Conservation (phyloP, 202 grass and related monocot genomes). For the Hordeum pubiflorum region DNA sequence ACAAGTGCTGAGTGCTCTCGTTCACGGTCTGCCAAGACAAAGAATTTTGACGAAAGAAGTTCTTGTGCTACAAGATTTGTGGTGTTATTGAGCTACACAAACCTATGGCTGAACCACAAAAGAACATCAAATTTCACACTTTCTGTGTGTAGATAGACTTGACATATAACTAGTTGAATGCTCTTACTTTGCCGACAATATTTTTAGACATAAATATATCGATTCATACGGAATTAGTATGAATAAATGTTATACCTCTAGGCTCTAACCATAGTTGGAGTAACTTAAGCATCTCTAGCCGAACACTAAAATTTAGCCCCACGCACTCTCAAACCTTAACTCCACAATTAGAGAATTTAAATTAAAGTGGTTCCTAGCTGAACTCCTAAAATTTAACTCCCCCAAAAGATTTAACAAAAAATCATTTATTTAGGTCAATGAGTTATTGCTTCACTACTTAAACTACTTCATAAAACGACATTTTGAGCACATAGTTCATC, state of each 20-base stretch:
- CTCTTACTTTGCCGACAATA: neutral
- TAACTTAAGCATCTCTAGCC: no score
- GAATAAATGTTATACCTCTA: neutral
- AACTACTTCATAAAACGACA: no score
- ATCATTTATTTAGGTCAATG: no score
- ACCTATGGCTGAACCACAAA: neutral
- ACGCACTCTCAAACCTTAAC: no score
- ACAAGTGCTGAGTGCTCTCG: conserved; percentile 31
- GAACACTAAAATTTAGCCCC: no score
- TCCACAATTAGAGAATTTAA: no score
- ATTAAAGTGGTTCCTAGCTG: no score
- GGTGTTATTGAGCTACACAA: neutral
- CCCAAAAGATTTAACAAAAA: no score
- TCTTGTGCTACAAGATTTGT: neutral
- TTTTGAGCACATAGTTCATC: no score
- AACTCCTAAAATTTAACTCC: no score
- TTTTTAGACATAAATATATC: neutral
- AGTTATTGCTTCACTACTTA: no score
- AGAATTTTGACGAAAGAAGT: neutral
- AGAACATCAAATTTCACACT: neutral
- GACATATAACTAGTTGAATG: neutral
- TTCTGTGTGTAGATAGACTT: neutral
- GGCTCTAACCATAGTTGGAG: no score
- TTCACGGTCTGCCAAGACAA: neutral
- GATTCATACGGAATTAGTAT: neutral